Base-by-base conservation (phyloP, 2,329 filamentous ascomycete species). In the Zasmidium cellare region DNA sequence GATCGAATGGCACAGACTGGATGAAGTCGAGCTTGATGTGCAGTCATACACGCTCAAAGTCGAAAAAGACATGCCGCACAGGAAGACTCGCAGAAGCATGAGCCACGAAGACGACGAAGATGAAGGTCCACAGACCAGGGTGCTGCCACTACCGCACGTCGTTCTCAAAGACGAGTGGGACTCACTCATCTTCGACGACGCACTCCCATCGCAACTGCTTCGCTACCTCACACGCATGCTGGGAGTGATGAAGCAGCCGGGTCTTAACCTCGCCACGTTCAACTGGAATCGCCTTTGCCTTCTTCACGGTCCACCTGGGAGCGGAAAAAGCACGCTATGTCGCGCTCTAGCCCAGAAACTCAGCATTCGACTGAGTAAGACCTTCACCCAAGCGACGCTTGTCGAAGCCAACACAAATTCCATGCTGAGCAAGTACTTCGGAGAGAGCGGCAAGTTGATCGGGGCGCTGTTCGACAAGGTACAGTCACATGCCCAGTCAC, bases 341-440 rank as follows among this genome's bases (percentile, higher is more conserved):
- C 75, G 77, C 22, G 79, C 75, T 2, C 67, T 82, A 74, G 72
- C 85, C 74, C 79, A 82, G 57, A 81, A 80, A 63, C 70, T 81
- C 1, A 74, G 76, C 18, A 80, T 82, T 35, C 72, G 80, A 0
- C 70, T 81, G 1, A 71, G 71, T 1, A 61, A 69, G 2, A 55
- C 55, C 2, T 81, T 76, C 57, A 52, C 60, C 1, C 67, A 70
- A 1, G 51, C 67, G 0, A 72, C 67, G 20, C 68, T 82, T 3
- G 64, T 82, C 47, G 74, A 81, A 53, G 69, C 82, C 59, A 77
- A 80, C 46, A 75, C 78, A 1, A 74, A 77, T 20, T 69, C 72
- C 2, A 67, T 82, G 19, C 66, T 81, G 3, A 79, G 76, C 59
- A 80, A 79, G 53, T 81, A 72, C 58, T 81, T 78, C 53, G 77